Percentiles rank a stretch among this genome's conserved stretches.
These are phyloP conservation scores for Rachicladosporium sp. DNA, from an alignment of 2,329 filamentous ascomycete genomes.

Conservation along the genomic window DNA sequence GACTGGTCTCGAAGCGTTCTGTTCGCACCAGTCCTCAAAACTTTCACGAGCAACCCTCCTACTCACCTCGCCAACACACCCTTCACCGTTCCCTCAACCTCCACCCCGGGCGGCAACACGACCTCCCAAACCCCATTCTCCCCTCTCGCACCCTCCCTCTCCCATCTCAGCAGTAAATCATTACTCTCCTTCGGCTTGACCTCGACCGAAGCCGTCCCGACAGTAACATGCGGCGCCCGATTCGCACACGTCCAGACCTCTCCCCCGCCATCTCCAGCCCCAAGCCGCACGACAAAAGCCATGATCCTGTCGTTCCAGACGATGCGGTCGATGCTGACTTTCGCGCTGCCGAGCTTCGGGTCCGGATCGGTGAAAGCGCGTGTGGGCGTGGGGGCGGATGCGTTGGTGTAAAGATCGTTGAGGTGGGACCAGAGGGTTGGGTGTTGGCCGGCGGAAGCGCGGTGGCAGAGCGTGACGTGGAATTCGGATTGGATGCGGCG, in stretches of 20 bases:
- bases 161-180: conserved; percentile 63
- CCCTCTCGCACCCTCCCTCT: conserved; percentile 44
- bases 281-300: conserved; percentile 73
- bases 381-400: conserved; percentile 21
- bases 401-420: conserved; percentile 40
- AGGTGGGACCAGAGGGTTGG: conserved; percentile 69
- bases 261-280: conserved; percentile 41
- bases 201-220: conserved; percentile 61
- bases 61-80: conserved; percentile 30
- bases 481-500: conserved; percentile 73
- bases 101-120: conserved; percentile 12
- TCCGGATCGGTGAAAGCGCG: conserved; percentile 29
- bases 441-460: conserved; percentile 46
- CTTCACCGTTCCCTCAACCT: conserved; percentile 42
- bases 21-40: no score
- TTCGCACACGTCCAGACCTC: conserved; percentile 54
- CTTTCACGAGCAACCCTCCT: neutral
- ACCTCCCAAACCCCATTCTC: conserved; percentile 42
- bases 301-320: conserved; percentile 82
- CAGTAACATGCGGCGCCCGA: conserved; percentile 69
- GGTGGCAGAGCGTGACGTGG: conserved; percentile 89
- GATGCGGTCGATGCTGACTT: conserved; percentile 51
- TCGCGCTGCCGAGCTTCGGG: conserved; percentile 50
- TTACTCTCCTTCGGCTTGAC: conserved; percentile 96
- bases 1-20: no score